Base-by-base conservation (phyloP, 139 green algal species). In the Chlorella sp. region DNA sequence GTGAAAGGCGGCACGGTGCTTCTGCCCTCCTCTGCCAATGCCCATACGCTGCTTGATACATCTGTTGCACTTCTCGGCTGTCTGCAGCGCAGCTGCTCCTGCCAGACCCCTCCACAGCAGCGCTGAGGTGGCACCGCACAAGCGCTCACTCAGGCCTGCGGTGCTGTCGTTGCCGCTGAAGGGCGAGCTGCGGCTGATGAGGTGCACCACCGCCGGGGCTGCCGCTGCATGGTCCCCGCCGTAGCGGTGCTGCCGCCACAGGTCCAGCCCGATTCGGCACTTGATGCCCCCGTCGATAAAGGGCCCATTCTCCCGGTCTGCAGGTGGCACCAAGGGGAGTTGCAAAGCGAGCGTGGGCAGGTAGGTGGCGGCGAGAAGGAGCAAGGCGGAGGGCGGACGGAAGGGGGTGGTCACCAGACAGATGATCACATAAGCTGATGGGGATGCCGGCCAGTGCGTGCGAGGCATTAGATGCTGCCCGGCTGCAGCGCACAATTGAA, bases 241-340 rank as follows among this genome's bases (percentile, higher is more conserved):
- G 39, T 87, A 68, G 22, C 89, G 87, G 3, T 92, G 86, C 48
- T 94, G 87, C 37, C 96, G 91, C 97, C 97, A 99, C 0, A 92
- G 90, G 79, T 94, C 87, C 19, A 99, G 89, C 2, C 96, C 97
- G 2, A 97, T 92, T 24, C 97, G 91, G 86, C 97, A 96, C 12
- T 94, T 91, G n/a, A 97, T 87, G n/a, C 97, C 97, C 26, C 97
- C 97, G 87, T 99, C 97, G 88, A 95, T 95, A 88, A 95, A 95
- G 21, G 96, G 95, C 18, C 93, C 92, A 61, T 83, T 71, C 24
- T 34, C 30, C 57, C 83, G 77, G 34, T 89, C 91, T 93, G 87
- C 87, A 85, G 66, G 26, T 69, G 80, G 78, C 39, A 53, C n/a
- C 68, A 32, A 21, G 15, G 68, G 71, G 86, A 39, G 36, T 36